phyloP scores from a whole-genome alignment of 768 basidiomycete species.

The Postia placenta region DNA sequence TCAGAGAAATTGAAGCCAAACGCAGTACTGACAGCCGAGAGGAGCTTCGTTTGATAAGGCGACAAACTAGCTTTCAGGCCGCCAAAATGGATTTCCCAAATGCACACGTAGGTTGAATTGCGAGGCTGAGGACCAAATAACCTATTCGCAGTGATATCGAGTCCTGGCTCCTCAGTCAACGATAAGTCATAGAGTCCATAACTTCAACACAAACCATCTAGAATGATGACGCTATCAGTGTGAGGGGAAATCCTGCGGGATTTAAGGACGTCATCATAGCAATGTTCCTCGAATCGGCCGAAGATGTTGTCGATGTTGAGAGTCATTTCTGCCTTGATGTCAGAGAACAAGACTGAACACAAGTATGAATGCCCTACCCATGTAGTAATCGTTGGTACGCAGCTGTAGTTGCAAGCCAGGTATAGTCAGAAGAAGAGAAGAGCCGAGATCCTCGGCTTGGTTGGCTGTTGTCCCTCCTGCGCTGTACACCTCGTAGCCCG shows the following conservation, averaged over 20 bases:
- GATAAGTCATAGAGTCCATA: not conserved
- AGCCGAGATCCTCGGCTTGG: slow-evolving; percentile 38
- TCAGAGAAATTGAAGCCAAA: slow-evolving; percentile 74
- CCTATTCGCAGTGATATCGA: slow-evolving; percentile 78
- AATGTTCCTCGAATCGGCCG: slow-evolving; percentile 43
- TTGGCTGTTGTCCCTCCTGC: slow-evolving; percentile 14
- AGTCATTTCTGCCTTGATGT: slow-evolving; percentile 55
- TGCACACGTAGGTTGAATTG: slow-evolving; percentile 81
- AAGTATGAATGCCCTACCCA: slow-evolving; percentile 51
- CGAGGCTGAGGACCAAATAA: slow-evolving; percentile 87
- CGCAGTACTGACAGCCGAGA: slow-evolving; percentile 47
- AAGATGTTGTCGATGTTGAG: slow-evolving; percentile 62
- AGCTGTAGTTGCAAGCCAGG: slow-evolving; percentile 74
- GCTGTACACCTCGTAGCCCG: slow-evolving; percentile 47
- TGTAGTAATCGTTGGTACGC: slow-evolving; percentile 78
- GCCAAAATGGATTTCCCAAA: slow-evolving; percentile 87
- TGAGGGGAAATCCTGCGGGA: slow-evolving; percentile 13
- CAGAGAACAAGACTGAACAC: not conserved
- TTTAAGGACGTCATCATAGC: slow-evolving; percentile 36
- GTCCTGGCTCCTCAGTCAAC: slow-evolving; percentile 35
- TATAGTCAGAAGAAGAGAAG: slow-evolving; percentile 47
- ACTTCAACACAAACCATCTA: slow-evolving; percentile 37
- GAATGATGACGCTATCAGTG: slow-evolving; percentile 29
- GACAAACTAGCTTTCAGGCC: slow-evolving; percentile 50
- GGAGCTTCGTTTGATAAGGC: slow-evolving; percentile 42